Evolutionary conservation across 192 early-diverging fungal species (phyloP), one percentile per base, ranked within the genome.

Genomic region (Coemansia umbellata): DNA sequence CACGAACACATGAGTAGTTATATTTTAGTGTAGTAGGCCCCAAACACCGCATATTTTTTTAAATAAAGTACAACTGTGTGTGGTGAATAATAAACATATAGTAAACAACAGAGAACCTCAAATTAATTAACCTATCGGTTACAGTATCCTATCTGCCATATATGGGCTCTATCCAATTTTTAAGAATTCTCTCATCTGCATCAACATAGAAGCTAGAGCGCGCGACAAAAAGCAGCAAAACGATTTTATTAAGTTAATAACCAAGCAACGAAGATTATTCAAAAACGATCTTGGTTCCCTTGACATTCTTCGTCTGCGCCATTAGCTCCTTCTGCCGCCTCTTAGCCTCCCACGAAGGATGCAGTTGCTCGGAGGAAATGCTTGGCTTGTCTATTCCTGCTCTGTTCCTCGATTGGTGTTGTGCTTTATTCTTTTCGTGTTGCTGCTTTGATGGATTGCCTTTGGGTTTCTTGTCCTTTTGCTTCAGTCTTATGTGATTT

Each of bases 401-500:
- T n/a, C n/a, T n/a, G n/a, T n/a, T n/a, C n/a, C n/a, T n/a, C n/a
- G n/a, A n/a, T n/a, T n/a, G n/a, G n/a, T n/a, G n/a, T n/a, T 61
- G 58, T 13, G 58, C 58, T 50, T 66, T 74, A 37, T 59, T 11
- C 26, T 8, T 19, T 26, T 27, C 22, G 7, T 21, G 7, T 21
- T 59, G 14, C 39, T 43, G 70, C 43, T 21, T 26, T 36, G 2
- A 31, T 4, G n/a, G 24, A 27, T 22, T 2, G 5, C 13, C 1
- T n/a, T 31, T 36, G 50, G 51, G 33, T 41, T 64, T 57, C 47
- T 72, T 72, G 31, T 81, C 74, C 56, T 81, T 80, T 35, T 58
- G 48, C 22, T 49, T 27, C 37, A 78, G 51, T 66, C 81, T 81
- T 31, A 83, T 50, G 27, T 83, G 81, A 60, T 83, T 83, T 8